These are phyloP conservation scores for Exobasidium rhododendri DNA, from an alignment of 1,284 basidiomycete species.

Conservation along the genomic window DNA sequence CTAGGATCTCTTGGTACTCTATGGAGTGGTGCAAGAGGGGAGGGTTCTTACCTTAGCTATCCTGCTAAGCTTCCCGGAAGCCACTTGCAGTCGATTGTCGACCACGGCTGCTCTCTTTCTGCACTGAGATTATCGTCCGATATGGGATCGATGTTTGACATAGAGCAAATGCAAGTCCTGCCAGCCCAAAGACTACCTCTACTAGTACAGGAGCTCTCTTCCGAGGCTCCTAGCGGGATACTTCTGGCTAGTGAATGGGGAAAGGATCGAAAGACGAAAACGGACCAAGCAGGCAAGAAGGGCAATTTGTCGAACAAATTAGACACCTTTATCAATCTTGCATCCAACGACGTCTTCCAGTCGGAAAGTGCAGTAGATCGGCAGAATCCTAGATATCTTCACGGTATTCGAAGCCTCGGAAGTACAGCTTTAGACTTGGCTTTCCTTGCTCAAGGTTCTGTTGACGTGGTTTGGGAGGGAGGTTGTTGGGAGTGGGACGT, in stretches of 20 bases:
- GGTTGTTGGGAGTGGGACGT: constrained; percentile 54
- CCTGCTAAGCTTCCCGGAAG: constrained; percentile 9
- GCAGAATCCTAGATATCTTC: constrained; percentile 32
- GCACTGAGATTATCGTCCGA: not conserved
- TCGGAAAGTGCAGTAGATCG: not conserved
- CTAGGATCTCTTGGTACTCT: constrained; percentile 34
- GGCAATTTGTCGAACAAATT: constrained; percentile 42
- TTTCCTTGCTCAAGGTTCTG: constrained; percentile 42
- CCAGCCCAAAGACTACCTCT: constrained; percentile 30
- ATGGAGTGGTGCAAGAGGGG: constrained; percentile 35
- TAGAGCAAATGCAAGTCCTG: constrained; percentile 8
- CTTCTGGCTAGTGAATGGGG: constrained; percentile 50
- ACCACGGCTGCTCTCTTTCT: constrained; percentile 5
- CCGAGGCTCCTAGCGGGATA: constrained; percentile 42
- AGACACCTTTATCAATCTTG: constrained; percentile 42
- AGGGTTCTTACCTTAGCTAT: constrained; percentile 32
- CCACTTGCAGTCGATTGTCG: not conserved
- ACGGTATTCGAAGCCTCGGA: constrained; percentile 45
- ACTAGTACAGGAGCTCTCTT: constrained; percentile 29
- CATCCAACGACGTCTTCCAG: constrained; percentile 24
- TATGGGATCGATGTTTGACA: not conserved
- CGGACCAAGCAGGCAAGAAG: constrained; percentile 16
- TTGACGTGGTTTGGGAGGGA: constrained; percentile 47
- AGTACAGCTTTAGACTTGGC: constrained; percentile 45
- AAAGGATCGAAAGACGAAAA: constrained; percentile 29